These are phyloP conservation scores for Rosa multiflora DNA, from an alignment of 306 rosid genomes.

Conservation along the genomic window DNA sequence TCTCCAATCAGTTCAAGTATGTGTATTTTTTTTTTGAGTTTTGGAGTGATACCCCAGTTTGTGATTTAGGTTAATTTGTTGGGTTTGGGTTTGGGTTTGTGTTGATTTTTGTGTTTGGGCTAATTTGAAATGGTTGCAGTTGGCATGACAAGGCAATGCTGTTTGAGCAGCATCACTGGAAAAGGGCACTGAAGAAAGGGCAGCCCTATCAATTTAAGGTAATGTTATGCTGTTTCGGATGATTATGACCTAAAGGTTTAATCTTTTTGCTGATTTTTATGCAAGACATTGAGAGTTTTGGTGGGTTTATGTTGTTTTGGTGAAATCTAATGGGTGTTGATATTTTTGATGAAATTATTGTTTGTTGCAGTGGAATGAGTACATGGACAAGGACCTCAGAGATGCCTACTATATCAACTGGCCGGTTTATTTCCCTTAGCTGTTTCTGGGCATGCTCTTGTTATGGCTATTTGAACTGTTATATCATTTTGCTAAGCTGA, in stretches of 20 bases:
- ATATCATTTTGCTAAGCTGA: background rate
- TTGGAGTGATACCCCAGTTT: constrained; percentile 9
- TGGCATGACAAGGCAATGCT: constrained; percentile 88
- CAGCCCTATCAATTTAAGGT: constrained; percentile 69
- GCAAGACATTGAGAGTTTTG: background rate
- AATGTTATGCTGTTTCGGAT: constrained; percentile 19
- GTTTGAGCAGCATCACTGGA: constrained; percentile 91
- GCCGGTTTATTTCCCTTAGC: constrained; percentile 79
- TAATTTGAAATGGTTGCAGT: constrained; percentile 43
- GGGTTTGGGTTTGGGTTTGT: background rate
- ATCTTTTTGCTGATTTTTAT: background rate
- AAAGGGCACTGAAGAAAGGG: constrained; percentile 62
- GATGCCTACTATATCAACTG: constrained; percentile 69
- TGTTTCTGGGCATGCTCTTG: constrained; percentile 17
- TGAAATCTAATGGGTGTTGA: background rate
- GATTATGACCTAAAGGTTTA: background rate
- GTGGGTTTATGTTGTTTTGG: constrained; percentile 15
- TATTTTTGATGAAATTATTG: background rate
- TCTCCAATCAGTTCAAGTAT: constrained; percentile 65
- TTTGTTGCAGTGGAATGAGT: constrained; percentile 81
- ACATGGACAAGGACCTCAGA: constrained; percentile 60
- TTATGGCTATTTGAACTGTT: background rate
- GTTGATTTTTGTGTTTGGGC: background rate
- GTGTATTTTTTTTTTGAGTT: background rate
- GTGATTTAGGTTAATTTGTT: background rate